Evolutionary conservation across 1,139 yeast genomes (phyloP), one percentile per base, ranked within the genome.

Genomic region (Pichia inconspicua): DNA sequence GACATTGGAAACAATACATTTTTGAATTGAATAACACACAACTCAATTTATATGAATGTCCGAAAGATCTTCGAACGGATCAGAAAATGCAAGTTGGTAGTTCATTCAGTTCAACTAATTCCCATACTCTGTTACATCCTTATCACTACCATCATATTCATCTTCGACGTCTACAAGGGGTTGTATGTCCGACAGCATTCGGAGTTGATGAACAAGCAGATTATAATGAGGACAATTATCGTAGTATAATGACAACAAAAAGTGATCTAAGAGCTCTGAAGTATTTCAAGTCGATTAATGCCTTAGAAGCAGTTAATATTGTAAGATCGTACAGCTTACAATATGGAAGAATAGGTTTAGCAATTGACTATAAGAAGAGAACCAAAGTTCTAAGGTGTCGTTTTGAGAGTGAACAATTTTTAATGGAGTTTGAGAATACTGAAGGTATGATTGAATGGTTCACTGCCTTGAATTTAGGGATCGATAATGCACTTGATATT

Each of bases 21-120:
- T 68, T 83, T 66, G 92, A 84, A 59, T 66, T 84, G 35, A 84
- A 84, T 65, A 80, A 87, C 2, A 84, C 92, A 1, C 92, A 84
- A 65, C 62, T 84, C 36, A 84, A 84, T 62, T 70, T 84, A 46
- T 84, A 84, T 60, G 54, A 63, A 25, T 60, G 49, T 43, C 51
- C 53, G 8, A 22, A 36, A 14, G 40, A 44, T 38, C 51, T 51
- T 27, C 46, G 45, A 9, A 41, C 46, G 10, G 12, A 49, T 25
- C 43, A 43, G 12, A 48, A 47, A 37, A 42, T 53, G 8, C 42
- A 41, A 10, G 48, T 45, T 19, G 45, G 49, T 12, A 47, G 53
- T 17, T 48, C 53, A 3, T 50, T 50, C 37, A 46, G 55, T 6
- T 25, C 31, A 17, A 25, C 44, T n/a, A 47, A 49, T 27, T 45